Percentiles rank a stretch among this genome's conserved stretches.
These are phyloP conservation scores for Juglanconis oblonga DNA, from an alignment of 2,329 filamentous ascomycete species.

Conservation along the genomic window DNA sequence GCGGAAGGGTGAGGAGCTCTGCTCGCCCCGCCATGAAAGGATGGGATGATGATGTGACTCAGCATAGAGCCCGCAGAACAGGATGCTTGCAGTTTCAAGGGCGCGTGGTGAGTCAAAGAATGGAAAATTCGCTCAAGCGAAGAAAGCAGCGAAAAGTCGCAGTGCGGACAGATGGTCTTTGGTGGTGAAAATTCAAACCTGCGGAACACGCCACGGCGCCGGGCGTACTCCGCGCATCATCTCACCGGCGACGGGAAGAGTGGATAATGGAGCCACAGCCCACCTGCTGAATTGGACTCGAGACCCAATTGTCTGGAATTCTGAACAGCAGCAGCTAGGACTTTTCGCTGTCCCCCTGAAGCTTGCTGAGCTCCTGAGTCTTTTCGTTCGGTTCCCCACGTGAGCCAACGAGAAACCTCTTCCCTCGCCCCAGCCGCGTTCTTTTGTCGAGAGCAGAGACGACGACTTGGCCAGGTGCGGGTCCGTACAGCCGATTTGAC, in stretches of 20 bases:
- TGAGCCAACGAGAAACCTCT: neutral
- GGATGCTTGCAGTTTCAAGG: no score
- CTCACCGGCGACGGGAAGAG: neutral
- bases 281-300: conserved; percentile 11
- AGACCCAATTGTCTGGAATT: conserved; percentile 1
- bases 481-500: neutral
- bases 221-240: conserved; percentile 10
- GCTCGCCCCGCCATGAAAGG: no score
- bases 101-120: neutral
- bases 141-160: conserved; percentile 13
- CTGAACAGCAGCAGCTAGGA: neutral
- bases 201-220: conserved; percentile 12
- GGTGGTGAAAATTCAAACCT: neutral
- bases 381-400: neutral
- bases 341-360: neutral
- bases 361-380: neutral
- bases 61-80: no score
- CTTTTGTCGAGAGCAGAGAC: neutral
- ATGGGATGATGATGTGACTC: no score
- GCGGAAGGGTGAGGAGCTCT: neutral
- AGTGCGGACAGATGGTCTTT: neutral
- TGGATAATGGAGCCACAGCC: conserved; percentile 10
- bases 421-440: neutral
- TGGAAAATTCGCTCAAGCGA: conserved; percentile 11
- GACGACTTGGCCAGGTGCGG: neutral